phyloP scores from a whole-genome alignment of 345 rosid species.

The Eucalyptus rudis region DNA sequence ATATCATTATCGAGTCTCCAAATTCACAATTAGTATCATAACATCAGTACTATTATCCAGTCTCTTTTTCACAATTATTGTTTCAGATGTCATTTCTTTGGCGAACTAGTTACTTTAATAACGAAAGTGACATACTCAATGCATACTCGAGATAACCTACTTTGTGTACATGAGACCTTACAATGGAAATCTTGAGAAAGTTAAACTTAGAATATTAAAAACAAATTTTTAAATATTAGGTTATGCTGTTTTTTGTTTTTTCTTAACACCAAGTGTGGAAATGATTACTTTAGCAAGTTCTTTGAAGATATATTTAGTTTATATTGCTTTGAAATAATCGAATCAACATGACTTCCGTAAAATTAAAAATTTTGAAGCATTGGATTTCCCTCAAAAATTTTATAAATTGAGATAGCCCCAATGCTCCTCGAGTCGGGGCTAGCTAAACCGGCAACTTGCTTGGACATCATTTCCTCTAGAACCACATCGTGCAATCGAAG shows the following conservation, averaged over 20 bases:
- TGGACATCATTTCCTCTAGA: not conserved
- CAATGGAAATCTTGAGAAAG: not conserved
- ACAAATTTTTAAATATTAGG: not conserved
- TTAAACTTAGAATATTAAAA: not conserved
- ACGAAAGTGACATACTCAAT: not conserved
- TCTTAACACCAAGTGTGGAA: not conserved
- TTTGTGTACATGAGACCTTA: not conserved
- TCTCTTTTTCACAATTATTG: no score
- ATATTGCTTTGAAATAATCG: not conserved
- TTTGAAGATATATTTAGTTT: not conserved
- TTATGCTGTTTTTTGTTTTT: not conserved
- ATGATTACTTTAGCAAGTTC: not conserved
- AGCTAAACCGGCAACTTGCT: not conserved
- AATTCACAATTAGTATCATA: not conserved
- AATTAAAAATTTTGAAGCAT: not conserved
- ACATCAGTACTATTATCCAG: rapidly evolving
- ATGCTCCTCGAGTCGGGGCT: not conserved
- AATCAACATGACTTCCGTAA: not conserved
- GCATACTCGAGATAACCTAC: not conserved
- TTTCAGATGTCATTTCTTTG: no score
- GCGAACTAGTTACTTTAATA: not conserved
- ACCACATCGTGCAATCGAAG: no score
- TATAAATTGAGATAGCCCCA: not conserved
- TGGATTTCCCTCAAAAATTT: rapidly evolving
- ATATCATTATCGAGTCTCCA: rapidly evolving